A percentile compares a stretch with the other conserved stretches of the same genome.
Evolutionary conservation across 2,329 filamentous ascomycete species (phyloP).

Genomic region (Geosmithia morbida): DNA sequence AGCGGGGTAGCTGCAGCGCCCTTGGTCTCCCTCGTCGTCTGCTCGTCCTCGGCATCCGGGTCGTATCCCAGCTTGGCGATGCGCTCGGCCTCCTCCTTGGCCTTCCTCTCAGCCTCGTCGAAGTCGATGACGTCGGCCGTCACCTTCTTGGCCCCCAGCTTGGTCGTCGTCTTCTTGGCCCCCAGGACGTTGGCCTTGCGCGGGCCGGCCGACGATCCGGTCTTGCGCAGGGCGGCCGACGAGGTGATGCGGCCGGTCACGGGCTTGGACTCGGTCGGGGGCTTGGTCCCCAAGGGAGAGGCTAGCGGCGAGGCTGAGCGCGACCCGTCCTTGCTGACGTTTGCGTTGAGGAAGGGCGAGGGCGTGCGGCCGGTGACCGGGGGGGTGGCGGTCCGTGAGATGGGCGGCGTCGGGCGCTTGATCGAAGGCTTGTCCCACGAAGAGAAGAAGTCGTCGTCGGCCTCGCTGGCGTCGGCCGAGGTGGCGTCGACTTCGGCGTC

Average conservation of each 20-base stretch:
- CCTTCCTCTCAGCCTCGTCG: constrained; percentile 92
- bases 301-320: constrained; percentile 74
- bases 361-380: constrained; percentile 52
- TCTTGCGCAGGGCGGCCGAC: constrained; percentile 73
- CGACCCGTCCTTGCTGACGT: constrained; percentile 55
- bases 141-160: constrained; percentile 89
- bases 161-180: constrained; percentile 66
- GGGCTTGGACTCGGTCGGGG: constrained; percentile 33
- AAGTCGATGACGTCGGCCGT: constrained; percentile 75
- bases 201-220: constrained; percentile 43
- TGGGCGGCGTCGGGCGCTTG: constrained; percentile 87
- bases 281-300: constrained; percentile 33
- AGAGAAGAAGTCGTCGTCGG: constrained; percentile 95
- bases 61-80: constrained; percentile 94
- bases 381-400: constrained; percentile 78
- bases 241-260: constrained; percentile 60
- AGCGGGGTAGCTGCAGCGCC: constrained; percentile 36
- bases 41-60: constrained; percentile 65
- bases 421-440: constrained; percentile 98
- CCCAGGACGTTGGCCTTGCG: constrained; percentile 79
- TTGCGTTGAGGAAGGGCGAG: constrained; percentile 81
- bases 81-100: constrained; percentile 91
- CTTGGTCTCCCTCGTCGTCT: constrained; percentile 24
- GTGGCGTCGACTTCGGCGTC: constrained; percentile 49
- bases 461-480: constrained; percentile 67